Percentiles rank a stretch among this genome's conserved stretches.
Evolutionary conservation across 495 filamentous ascomycete species (phyloP).

Genomic region (Neurospora terricola): DNA sequence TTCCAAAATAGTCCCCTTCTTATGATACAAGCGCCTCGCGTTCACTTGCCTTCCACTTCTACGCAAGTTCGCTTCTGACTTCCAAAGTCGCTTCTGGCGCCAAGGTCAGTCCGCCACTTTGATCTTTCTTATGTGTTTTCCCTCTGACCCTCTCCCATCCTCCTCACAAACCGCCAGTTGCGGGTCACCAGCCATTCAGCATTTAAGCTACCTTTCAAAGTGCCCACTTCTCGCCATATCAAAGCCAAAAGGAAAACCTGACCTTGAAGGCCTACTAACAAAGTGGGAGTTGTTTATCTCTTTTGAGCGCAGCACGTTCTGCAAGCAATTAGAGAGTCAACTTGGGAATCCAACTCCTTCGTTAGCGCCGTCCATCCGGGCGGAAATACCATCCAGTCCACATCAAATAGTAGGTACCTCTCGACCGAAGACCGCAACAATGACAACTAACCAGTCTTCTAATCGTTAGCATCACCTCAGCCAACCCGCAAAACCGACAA

Average conservation of each 20-base stretch:
- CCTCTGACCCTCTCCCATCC: background rate
- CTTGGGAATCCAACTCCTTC: background rate
- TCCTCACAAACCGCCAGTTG: background rate
- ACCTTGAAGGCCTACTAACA: background rate
- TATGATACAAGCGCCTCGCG: background rate
- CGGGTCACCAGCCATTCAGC: background rate
- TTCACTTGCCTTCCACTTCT: background rate
- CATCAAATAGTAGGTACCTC: background rate
- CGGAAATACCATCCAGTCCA: background rate
- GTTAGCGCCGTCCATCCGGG: background rate
- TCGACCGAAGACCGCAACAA: background rate
- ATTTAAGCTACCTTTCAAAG: background rate
- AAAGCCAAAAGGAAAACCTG: background rate
- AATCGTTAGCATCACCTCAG: background rate
- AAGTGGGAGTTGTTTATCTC: background rate
- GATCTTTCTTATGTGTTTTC: background rate
- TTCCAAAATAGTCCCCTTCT: rapidly evolving
- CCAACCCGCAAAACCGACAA: background rate
- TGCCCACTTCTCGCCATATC: background rate
- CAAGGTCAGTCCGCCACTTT: background rate
- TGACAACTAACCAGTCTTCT: background rate
- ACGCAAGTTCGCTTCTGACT: background rate
- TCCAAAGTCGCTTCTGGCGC: background rate
- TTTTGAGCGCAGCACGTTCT: background rate
- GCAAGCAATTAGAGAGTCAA: background rate